Evolutionary conservation across 2,329 filamentous ascomycete species (phyloP), one percentile per base, ranked within the genome.

Genomic region (Verticillium albo-atrum): DNA sequence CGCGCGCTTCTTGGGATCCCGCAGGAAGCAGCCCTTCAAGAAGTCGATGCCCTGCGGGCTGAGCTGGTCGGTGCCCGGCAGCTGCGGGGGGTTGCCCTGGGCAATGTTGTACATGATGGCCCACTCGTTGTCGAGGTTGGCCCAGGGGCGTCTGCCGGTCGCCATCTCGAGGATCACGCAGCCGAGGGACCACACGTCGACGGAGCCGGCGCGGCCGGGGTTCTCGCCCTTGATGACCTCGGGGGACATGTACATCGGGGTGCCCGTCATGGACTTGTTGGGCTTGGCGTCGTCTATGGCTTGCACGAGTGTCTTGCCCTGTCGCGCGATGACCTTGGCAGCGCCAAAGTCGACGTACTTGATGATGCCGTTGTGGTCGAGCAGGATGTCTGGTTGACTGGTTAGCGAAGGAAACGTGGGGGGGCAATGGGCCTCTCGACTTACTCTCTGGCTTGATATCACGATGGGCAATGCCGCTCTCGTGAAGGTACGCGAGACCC

Each of bases 101-200:
- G 95, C 95, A 70, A 99, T 99, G 79, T 98, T 98, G 82, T 97
- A 99, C 95, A 99, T 99, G 77, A 99, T 98, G 50, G 95, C 95
- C 92, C 93, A 99, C 75, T 99, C 95, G 71, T 99, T 99, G 78
- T 99, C 95, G 54, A 98, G 86, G 64, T 89, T 92, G 27, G 92
- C 92, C 95, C 95, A 99, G 1, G 95, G 95, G 17, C 94, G 87
- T 63, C 92, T 86, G 23, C 95, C 95, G 0, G 95, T 99, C 3
- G 92, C 92, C 94, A 99, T 98, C 75, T 99, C 95, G 50, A 97
- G 84, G 65, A 99, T 91, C 37, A 99, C 95, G 71, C 95, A 99
- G 58, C 95, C 94, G 3, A 99, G 82, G 3, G 93, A 97, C 94
- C 94, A 99, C 62, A 98, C 88, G 71, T 99, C 94, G 52, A 96